A percentile compares a stretch with the other conserved stretches of the same genome.
Conservation (phyloP, 2,329 filamentous ascomycete genomes). For the Huntiella omanensis region DNA sequence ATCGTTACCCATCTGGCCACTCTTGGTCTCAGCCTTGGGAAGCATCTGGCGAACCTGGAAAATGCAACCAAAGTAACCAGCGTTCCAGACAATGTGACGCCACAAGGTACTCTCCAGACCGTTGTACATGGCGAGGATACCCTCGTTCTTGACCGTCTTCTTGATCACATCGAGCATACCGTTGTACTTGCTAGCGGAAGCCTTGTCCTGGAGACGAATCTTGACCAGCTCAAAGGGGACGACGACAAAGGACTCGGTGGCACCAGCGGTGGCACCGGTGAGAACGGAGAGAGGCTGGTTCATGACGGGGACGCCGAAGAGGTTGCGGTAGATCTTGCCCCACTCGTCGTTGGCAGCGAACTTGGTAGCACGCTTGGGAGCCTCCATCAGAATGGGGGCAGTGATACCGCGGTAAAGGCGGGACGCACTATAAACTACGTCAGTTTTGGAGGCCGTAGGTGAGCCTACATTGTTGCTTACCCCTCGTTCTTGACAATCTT, state of each 20-base stretch:
- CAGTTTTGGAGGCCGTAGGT: neutral
- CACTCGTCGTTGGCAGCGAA: constrained; percentile 98
- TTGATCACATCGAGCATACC: constrained; percentile 62
- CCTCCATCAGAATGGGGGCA: constrained; percentile 95
- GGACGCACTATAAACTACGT: constrained; percentile 40
- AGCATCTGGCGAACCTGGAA: constrained; percentile 83
- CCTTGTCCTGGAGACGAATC: constrained; percentile 91
- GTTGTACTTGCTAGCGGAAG: constrained; percentile 72
- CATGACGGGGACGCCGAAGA: constrained; percentile 74
- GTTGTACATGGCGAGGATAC: constrained; percentile 79
- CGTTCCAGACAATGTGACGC: constrained; percentile 81
- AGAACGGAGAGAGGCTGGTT: constrained; percentile 81
- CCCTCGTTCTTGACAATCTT: constrained; percentile 96
- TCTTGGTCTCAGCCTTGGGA: constrained; percentile 65
- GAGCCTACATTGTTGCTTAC: constrained; percentile 28
- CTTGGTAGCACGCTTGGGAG: constrained; percentile 83
- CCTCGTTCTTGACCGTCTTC: constrained; percentile 72
- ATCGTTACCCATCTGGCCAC: constrained; percentile 67
- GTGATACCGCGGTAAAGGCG: constrained; percentile 89
- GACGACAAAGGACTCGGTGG: constrained; percentile 90
- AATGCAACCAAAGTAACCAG: constrained; percentile 94
- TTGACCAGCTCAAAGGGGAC: constrained; percentile 98
- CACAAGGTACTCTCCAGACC: constrained; percentile 92
- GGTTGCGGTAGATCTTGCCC: constrained; percentile 80
- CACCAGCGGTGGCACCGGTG: constrained; percentile 85